Evolutionary conservation across 129 eudicot species (phyloP).

Genomic region (Oenanthe sinensis): DNA sequence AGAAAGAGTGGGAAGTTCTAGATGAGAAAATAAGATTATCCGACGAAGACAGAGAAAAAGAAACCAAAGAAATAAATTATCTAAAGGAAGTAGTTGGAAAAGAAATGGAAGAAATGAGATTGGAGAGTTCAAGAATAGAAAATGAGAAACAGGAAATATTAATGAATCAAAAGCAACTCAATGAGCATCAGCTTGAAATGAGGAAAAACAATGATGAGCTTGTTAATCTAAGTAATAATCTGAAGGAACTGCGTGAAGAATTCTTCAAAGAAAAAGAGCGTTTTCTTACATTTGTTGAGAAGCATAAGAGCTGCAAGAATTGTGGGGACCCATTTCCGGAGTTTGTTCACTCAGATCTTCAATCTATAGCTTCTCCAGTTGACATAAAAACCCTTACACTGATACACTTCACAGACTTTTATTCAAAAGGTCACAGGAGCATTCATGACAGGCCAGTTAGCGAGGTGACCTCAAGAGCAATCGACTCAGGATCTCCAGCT

Average conservation of each 20-base stretch:
- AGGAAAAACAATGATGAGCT: constrained; percentile 71
- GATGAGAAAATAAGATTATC: constrained; percentile 70
- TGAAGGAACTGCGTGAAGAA: constrained; percentile 80
- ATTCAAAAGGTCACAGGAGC: constrained; percentile 38
- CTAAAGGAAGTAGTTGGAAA: constrained; percentile 52
- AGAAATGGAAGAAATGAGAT: constrained; percentile 80
- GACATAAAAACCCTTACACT: constrained; percentile 40
- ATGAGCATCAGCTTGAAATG: constrained; percentile 58
- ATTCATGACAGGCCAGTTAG: constrained; percentile 34
- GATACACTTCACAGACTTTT: constrained; percentile 46
- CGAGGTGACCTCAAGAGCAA: constrained; percentile 36
- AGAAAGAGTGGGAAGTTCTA: constrained; percentile 94
- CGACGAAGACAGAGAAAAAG: constrained; percentile 60
- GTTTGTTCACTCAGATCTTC: constrained; percentile 64
- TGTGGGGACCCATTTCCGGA: constrained; percentile 70
- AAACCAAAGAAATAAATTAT: constrained; percentile 40
- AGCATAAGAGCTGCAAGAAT: constrained; percentile 51
- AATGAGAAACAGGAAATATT: constrained; percentile 55
- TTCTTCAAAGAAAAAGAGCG: constrained; percentile 70
- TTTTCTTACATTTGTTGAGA: constrained; percentile 62
- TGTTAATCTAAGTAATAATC: constrained; percentile 59
- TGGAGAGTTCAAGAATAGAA: constrained; percentile 49
- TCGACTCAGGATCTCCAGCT: constrained; percentile 42
- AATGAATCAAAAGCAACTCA: constrained; percentile 55
- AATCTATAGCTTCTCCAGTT: constrained; percentile 41